Evolutionary conservation across 2,329 filamentous ascomycete genomes (phyloP).

Genomic region (Sporothrix pseudoabietina): DNA sequence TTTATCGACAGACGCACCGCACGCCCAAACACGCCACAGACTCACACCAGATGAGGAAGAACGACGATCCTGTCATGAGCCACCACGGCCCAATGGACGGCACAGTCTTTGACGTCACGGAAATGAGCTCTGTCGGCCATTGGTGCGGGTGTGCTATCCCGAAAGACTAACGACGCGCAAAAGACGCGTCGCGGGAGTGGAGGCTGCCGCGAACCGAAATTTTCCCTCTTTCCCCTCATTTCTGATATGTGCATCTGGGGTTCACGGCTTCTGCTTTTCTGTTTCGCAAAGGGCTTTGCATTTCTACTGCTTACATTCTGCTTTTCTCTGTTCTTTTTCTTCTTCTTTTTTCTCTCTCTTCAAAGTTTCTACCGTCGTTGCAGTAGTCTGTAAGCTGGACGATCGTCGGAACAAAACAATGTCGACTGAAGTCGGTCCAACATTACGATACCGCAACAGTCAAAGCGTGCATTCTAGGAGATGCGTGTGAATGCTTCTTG

Average conservation of each 20-base stretch:
- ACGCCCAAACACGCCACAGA: neutral
- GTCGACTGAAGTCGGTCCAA: neutral
- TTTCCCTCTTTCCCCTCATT: constrained; percentile 18
- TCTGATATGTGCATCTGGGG: neutral
- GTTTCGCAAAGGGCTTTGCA: neutral
- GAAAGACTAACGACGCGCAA: neutral
- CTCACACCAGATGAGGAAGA: neutral
- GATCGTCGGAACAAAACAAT: neutral
- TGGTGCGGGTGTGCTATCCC: neutral
- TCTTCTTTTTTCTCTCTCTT: neutral
- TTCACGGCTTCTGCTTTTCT: neutral
- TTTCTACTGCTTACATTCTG: neutral
- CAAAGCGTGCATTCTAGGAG: neutral
- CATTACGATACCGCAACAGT: neutral
- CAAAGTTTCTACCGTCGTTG: neutral
- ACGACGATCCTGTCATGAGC: neutral
- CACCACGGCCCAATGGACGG: neutral
- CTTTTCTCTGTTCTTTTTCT: neutral
- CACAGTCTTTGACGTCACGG: constrained; percentile 18
- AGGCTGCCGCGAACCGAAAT: neutral
- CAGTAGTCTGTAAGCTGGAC: neutral
- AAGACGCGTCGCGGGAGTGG: constrained; percentile 14
- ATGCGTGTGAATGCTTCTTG: neutral
- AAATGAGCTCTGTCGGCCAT: neutral
- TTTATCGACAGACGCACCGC: neutral